These are phyloP conservation scores for Catenaria anguillulae DNA, from an alignment of 371 early-diverging fungal species.

Conservation along the genomic window DNA sequence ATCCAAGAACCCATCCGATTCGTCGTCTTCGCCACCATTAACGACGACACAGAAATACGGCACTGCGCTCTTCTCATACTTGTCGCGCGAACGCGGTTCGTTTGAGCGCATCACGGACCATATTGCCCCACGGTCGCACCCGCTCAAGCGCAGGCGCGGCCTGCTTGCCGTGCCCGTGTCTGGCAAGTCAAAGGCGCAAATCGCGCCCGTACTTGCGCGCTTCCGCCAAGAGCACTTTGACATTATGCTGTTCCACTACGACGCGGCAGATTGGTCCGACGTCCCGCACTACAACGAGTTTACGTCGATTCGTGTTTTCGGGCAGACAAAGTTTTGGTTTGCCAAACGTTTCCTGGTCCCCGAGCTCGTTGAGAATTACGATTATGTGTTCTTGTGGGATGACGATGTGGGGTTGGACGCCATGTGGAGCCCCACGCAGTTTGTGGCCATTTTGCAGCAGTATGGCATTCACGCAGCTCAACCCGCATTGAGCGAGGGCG, in stretches of 20 bases:
- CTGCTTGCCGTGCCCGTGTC: not conserved
- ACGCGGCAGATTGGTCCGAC: not conserved
- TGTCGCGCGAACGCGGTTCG: not conserved
- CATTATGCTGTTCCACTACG: conserved; percentile 1
- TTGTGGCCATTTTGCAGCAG: not conserved
- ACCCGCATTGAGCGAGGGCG: not conserved
- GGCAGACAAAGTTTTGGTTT: conserved; percentile 7
- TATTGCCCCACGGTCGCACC: not conserved
- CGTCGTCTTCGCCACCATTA: too few species aligned
- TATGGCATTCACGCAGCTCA: conserved; percentile 3
- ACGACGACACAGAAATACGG: too few species aligned
- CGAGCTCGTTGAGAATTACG: not conserved
- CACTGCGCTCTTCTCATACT: not conserved
- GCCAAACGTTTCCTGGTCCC: conserved; percentile 6
- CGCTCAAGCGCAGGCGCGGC: not conserved
- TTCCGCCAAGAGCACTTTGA: not conserved
- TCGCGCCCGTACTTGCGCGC: not conserved
- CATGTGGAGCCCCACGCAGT: not conserved
- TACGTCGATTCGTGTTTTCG: not conserved
- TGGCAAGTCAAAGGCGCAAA: not conserved
- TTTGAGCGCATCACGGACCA: not conserved
- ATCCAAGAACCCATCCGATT: too few species aligned
- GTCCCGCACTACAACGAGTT: not conserved
- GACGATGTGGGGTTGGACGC: not conserved
- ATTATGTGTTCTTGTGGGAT: conserved; percentile 5